Evolutionary conservation across 202 grass and related monocot genomes (phyloP).

Genomic region (Bolboschoenoplectus hybrid): DNA sequence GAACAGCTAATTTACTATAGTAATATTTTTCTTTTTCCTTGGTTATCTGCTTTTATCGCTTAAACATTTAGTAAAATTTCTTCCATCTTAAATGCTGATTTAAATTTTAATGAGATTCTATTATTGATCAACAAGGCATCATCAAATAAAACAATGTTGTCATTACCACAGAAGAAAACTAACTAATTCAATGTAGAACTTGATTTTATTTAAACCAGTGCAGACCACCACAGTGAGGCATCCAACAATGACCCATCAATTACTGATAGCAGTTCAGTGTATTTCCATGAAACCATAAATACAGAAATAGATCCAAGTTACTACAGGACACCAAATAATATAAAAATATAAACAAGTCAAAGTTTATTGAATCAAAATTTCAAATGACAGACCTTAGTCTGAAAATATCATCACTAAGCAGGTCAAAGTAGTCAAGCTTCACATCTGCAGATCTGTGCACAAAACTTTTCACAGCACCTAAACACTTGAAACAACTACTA

Average conservation of each 20-base stretch:
- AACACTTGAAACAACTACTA: neutral
- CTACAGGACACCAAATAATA: neutral
- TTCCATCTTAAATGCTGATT: neutral
- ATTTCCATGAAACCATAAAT: slow-evolving; percentile 9
- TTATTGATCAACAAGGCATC: neutral
- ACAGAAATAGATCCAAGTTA: slow-evolving; percentile 4
- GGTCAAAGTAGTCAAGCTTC: neutral
- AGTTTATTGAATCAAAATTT: neutral
- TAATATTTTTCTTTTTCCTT: neutral
- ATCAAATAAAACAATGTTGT: neutral
- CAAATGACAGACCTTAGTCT: slow-evolving; percentile 17
- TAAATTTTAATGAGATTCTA: neutral
- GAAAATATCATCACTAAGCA: slow-evolving; percentile 1
- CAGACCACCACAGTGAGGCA: neutral
- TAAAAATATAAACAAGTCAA: neutral
- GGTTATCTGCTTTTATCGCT: neutral
- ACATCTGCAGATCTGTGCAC: neutral
- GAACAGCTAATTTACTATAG: neutral
- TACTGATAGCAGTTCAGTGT: neutral
- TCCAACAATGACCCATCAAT: neutral
- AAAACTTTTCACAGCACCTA: neutral
- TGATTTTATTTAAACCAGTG: slow-evolving; percentile 23
- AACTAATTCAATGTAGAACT: neutral
- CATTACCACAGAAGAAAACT: neutral
- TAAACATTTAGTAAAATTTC: neutral